Percentiles rank a stretch among this genome's conserved stretches.
Evolutionary conservation across 768 basidiomycete genomes (phyloP).

Genomic region (Tremella yokohamensis): DNA sequence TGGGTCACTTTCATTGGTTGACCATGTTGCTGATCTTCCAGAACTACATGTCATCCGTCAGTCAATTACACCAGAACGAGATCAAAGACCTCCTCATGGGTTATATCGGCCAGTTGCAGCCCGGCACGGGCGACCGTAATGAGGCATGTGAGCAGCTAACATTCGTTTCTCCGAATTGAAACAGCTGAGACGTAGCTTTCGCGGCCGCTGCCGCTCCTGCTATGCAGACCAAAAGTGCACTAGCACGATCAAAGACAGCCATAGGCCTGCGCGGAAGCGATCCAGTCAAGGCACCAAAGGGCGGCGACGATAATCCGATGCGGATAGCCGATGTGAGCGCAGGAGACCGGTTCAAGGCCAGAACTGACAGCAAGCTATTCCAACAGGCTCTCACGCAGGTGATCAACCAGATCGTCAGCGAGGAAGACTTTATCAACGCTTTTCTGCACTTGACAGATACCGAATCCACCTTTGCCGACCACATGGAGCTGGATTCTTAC

Average conservation of each 20-base stretch:
- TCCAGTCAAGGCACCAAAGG: constrained; percentile 63
- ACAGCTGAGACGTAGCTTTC: constrained; percentile 35
- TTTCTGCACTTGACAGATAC: constrained; percentile 89
- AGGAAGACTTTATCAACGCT: constrained; percentile 82
- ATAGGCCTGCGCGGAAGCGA: constrained; percentile 56
- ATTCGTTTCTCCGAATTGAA: background rate
- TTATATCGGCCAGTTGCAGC: constrained; percentile 62
- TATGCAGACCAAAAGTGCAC: constrained; percentile 53
- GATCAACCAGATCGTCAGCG: constrained; percentile 68
- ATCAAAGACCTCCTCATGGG: constrained; percentile 67
- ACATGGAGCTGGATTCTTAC: constrained; percentile 88
- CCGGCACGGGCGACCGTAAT: constrained; percentile 64
- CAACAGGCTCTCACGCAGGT: constrained; percentile 66
- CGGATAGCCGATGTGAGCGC: constrained; percentile 66
- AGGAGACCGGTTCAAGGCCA: background rate
- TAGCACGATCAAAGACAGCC: constrained; percentile 77
- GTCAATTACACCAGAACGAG: constrained; percentile 75
- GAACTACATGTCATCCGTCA: constrained; percentile 86
- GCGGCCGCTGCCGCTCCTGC: constrained; percentile 38
- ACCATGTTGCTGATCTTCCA: constrained; percentile 50
- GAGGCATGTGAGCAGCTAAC: constrained; percentile 61
- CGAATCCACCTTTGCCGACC: constrained; percentile 88
- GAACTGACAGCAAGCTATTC: constrained; percentile 62
- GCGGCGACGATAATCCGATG: constrained; percentile 59
- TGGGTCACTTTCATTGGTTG: constrained; percentile 52